Conservation (phyloP, 1,284 basidiomycete genomes). For the Bjerkandera adusta region DNA sequence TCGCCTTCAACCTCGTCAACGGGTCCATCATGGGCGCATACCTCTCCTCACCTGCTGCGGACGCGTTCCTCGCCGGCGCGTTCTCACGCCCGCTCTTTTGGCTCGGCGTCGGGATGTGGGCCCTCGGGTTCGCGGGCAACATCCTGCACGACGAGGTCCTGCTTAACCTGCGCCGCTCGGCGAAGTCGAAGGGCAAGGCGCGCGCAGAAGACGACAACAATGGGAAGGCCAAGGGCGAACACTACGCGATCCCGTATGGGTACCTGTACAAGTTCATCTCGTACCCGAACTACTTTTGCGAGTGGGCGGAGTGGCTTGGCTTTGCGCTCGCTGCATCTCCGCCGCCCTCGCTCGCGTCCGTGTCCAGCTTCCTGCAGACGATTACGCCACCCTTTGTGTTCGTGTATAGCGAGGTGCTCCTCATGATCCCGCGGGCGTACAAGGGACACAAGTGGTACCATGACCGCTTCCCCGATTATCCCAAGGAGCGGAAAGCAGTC, state of each 20-base stretch:
- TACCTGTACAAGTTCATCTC: constrained; percentile 78
- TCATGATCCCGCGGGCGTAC: constrained; percentile 80
- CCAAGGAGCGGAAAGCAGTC: constrained; percentile 46
- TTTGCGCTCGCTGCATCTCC: constrained; percentile 70
- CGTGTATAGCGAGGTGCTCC: constrained; percentile 61
- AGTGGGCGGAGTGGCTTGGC: constrained; percentile 87
- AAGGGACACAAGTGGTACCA: constrained; percentile 84
- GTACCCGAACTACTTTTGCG: constrained; percentile 93
- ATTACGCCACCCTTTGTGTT: constrained; percentile 72
- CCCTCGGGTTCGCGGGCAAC: constrained; percentile 73
- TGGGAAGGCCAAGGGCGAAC: constrained; percentile 31
- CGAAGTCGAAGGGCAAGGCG: constrained; percentile 37
- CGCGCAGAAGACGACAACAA: constrained; percentile 22
- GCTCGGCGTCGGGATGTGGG: constrained; percentile 66
- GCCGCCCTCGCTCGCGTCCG: constrained; percentile 29
- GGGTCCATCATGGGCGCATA: constrained; percentile 71
- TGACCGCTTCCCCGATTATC: constrained; percentile 58
- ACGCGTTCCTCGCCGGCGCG: constrained; percentile 37
- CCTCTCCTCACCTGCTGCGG: constrained; percentile 53
- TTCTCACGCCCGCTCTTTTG: constrained; percentile 50
- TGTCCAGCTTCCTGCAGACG: constrained; percentile 26
- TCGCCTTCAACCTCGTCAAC: constrained; percentile 73
- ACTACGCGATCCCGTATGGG: constrained; percentile 85
- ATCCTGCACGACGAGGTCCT: constrained; percentile 88
- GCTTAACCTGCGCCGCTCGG: constrained; percentile 62